phyloP scores from a whole-genome alignment of 257 asterid species.

The Gentiana macrophylla region DNA sequence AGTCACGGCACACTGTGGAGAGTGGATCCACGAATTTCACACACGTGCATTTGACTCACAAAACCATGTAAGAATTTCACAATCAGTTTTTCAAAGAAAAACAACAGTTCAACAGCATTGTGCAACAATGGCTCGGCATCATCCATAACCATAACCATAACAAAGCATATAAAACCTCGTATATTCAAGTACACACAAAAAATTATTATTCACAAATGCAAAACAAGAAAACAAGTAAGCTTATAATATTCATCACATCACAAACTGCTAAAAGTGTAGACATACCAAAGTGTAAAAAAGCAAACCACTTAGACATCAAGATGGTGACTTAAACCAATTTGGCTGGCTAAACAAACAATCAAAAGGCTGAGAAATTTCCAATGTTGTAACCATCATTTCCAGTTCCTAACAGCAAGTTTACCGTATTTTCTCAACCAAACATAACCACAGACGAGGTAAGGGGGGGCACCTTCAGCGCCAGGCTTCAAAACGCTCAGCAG shows the following conservation, averaged over 20 bases:
- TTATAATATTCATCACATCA: constrained; percentile 1
- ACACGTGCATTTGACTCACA: no score
- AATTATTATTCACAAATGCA: constrained; percentile 2
- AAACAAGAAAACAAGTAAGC: constrained; percentile 4
- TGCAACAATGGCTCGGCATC: no score
- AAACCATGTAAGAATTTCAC: no score
- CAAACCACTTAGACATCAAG: constrained; percentile 17
- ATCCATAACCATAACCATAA: no score
- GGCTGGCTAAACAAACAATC: neutral
- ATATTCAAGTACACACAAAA: neutral
- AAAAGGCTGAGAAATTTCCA: neutral
- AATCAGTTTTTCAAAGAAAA: no score
- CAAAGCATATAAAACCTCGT: no score
- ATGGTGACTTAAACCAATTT: constrained; percentile 9
- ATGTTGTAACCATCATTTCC: neutral
- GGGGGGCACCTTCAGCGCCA: constrained; percentile 46
- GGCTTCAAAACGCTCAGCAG: constrained; percentile 66
- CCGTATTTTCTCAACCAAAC: neutral
- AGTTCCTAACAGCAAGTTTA: neutral
- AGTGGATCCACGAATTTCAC: no score
- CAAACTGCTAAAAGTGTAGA: constrained; percentile 6
- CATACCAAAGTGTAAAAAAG: constrained; percentile 15
- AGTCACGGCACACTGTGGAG: no score
- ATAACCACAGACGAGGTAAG: constrained; percentile 8
- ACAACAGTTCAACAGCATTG: no score